Percentiles rank a stretch among this genome's conserved stretches.
These are phyloP conservation scores for Spencermartinsiella europaea DNA, from an alignment of 805 yeast genomes.

Conservation along the genomic window DNA sequence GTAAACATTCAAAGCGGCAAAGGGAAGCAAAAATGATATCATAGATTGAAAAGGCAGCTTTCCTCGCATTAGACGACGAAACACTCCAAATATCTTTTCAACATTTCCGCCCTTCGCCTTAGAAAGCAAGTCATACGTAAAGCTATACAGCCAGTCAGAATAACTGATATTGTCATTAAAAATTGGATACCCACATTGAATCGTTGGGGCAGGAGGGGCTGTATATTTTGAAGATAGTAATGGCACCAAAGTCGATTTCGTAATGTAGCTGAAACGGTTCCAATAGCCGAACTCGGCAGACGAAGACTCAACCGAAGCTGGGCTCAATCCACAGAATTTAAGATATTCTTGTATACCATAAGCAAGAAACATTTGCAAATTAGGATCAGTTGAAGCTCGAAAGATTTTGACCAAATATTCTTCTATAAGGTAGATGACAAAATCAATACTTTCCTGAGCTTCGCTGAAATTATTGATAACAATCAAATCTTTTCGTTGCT, in stretches of 20 bases:
- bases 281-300: conserved; percentile 39
- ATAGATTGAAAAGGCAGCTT: conserved; percentile 55
- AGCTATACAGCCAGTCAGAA: conserved; percentile 64
- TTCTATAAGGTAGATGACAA: conserved; percentile 61
- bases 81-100: conserved; percentile 51
- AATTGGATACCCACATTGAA: conserved; percentile 57
- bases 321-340: conserved; percentile 50
- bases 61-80: conserved; percentile 59
- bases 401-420: conserved; percentile 73
- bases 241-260: conserved; percentile 72
- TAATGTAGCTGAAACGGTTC: conserved; percentile 57
- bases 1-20: conserved; percentile 61
- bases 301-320: conserved; percentile 5
- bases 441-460: conserved; percentile 54
- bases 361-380: conserved; percentile 75
- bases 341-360: conserved; percentile 84
- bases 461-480: conserved; percentile 60
- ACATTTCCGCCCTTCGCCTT: conserved; percentile 33
- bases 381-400: conserved; percentile 86
- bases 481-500: conserved; percentile 38
- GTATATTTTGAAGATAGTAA: conserved; percentile 65
- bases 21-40: conserved; percentile 70
- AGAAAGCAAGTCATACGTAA: conserved; percentile 63
- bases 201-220: conserved; percentile 46
- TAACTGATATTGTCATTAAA: conserved; percentile 40